Base-by-base conservation (phyloP, 1,284 basidiomycete species). In the Leccinum pachyderme region DNA sequence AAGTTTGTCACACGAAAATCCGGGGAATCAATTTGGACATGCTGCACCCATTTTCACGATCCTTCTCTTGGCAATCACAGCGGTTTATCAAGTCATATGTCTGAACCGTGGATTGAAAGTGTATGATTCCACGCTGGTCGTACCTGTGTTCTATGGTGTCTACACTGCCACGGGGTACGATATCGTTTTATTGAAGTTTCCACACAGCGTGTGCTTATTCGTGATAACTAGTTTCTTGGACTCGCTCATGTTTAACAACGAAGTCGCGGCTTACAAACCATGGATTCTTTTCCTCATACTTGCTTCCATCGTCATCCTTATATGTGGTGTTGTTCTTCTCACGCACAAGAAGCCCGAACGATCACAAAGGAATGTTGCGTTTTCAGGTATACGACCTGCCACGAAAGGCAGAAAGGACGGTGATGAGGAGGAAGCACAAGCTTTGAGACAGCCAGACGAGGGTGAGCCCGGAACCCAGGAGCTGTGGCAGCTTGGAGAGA, bases 271-370 rank as follows among this genome's bases (percentile, higher is more conserved):
- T 18, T 97, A 95, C 71, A 78, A 87, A 55, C 80, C 86, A 15
- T 95, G 93, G 91, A 85, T 87, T 1, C 82, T 95, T 22, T 89
- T 94, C 73, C 80, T 91, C 49, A 91, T 95, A 59, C 93, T 91
- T 67, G 71, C 86, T 45, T 93, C 91, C 1, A 94, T 97, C 61
- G 73, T 83, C 37, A 79, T 95, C 45, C 84, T 97, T 54, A 88
- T 97, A 47, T 83, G 81, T 0, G 94, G 94, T 4, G 94, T 97
- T 41, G 87, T 95, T 29, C 80, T 93, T 5, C 77, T 93, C 35
- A 92, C 90, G 5, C 83, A 88, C 73, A 91, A 92, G 75, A 92
- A 93, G 64, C 90, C 90, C 0, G 89, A 90, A 49, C 72, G 65
- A 48, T 60, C 63, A 1, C 58, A 61, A 54, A 60, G 52, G 27